Evolutionary conservation across 148 eudicot species (phyloP).

Genomic region (Camellia lanceoleosa): DNA sequence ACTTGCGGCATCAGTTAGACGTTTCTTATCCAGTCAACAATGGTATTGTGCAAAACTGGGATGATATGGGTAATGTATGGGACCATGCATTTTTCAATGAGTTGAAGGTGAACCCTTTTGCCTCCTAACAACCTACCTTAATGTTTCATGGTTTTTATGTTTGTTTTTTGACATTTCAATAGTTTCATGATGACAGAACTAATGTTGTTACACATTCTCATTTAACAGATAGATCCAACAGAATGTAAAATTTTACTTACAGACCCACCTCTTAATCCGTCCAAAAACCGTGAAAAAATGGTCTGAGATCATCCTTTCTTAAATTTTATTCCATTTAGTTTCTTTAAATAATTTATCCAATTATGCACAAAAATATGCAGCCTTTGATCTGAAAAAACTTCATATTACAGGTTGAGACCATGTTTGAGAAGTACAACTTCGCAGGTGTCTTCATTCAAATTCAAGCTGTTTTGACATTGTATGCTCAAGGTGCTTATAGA

Average conservation of each 20-base stretch:
- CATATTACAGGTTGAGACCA: slow-evolving; percentile 75
- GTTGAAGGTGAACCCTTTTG: slow-evolving; percentile 55
- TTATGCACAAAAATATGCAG: not conserved
- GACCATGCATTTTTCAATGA: slow-evolving; percentile 89
- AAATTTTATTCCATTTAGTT: not conserved
- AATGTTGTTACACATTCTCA: slow-evolving; percentile 10
- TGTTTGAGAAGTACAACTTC: slow-evolving; percentile 98
- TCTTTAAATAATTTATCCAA: not conserved
- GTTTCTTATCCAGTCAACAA: slow-evolving; percentile 93
- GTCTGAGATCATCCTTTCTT: slow-evolving; percentile 24
- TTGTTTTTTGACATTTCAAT: not conserved
- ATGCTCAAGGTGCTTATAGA: slow-evolving; percentile 89
- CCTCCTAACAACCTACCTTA: slow-evolving; percentile 4
- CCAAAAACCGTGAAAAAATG: slow-evolving; percentile 96
- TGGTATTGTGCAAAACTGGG: slow-evolving; percentile 98
- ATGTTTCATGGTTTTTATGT: not conserved
- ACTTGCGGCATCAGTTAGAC: slow-evolving; percentile 83
- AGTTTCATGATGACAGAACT: not conserved
- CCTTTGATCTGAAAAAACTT: slow-evolving; percentile 7
- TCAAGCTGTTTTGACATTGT: slow-evolving; percentile 92
- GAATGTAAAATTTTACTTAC: slow-evolving; percentile 93
- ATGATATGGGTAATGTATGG: slow-evolving; percentile 95
- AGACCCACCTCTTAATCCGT: slow-evolving; percentile 95
- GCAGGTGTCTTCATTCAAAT: slow-evolving; percentile 93
- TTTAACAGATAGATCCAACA: slow-evolving; percentile 77